phyloP scores from a whole-genome alignment of 306 rosid genomes.

The Inga oerstediana region DNA sequence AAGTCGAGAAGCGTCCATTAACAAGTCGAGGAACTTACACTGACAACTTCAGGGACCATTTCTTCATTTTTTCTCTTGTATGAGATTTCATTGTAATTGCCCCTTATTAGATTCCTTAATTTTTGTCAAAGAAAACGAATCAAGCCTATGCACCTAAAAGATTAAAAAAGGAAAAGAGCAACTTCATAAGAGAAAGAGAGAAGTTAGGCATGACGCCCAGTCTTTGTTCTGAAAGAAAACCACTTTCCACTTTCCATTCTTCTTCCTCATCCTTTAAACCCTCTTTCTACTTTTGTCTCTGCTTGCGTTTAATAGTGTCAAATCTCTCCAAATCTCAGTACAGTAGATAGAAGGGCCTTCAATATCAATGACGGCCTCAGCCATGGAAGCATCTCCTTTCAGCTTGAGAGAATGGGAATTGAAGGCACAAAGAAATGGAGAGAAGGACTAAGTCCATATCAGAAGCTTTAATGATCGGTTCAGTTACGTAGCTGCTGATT shows the following conservation, averaged over 20 bases:
- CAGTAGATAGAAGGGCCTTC: neutral
- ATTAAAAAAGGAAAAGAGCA: slow-evolving; percentile 22
- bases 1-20: too few relatives aligned
- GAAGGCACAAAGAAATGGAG: slow-evolving; percentile 55
- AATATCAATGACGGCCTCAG: slow-evolving; percentile 32
- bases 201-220: neutral
- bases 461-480: too few relatives aligned
- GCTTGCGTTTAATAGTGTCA: neutral
- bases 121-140: neutral
- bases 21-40: too few relatives aligned
- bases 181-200: neutral
- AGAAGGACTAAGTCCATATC: slow-evolving; percentile 33
- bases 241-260: neutral
- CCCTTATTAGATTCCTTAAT: too few relatives aligned
- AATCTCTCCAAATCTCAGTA: neutral
- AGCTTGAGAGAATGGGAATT: slow-evolving; percentile 66
- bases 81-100: too few relatives aligned
- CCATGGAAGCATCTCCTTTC: slow-evolving; percentile 60
- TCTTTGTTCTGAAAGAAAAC: neutral
- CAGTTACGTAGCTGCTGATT: too few relatives aligned
- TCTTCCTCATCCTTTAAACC: neutral
- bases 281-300: neutral
- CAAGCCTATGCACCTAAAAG: slow-evolving; percentile 17
- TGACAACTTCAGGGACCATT: too few relatives aligned
- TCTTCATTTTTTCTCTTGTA: too few relatives aligned